Percentiles rank a stretch among this genome's conserved stretches.
Conservation (phyloP, 768 basidiomycete genomes). For the Podaxis sp. region DNA sequence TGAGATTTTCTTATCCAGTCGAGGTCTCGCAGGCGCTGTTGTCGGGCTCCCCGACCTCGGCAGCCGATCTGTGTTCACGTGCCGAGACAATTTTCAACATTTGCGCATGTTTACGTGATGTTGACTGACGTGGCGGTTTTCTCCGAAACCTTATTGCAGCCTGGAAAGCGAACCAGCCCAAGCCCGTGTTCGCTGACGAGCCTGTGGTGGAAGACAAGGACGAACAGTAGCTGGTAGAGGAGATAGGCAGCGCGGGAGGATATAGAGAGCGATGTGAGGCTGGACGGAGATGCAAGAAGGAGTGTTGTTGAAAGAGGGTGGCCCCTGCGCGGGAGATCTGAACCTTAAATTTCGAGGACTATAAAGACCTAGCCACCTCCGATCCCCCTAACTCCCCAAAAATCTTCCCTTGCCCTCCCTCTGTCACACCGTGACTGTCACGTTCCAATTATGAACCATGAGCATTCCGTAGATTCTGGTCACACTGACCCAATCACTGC, state of each 20-base stretch:
- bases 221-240: conserved; percentile 31
- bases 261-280: conserved; percentile 21
- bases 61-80: conserved; percentile 29
- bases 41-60: conserved; percentile 15
- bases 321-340: conserved; percentile 80
- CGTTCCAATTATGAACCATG: conserved; percentile 69
- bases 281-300: conserved; percentile 23
- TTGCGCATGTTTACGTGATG: conserved; percentile 47
- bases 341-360: conserved; percentile 80
- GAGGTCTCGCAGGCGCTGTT: background rate
- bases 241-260: conserved; percentile 18
- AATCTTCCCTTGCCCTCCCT: conserved; percentile 60
- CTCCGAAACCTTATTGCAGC: conserved; percentile 63
- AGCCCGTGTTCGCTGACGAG: conserved; percentile 76
- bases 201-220: conserved; percentile 60
- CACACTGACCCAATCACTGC: conserved; percentile 40
- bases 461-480: conserved; percentile 36
- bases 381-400: conserved; percentile 76
- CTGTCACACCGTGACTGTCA: conserved; percentile 76
- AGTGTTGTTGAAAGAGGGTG: conserved; percentile 44
- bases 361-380: conserved; percentile 76
- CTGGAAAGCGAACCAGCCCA: conserved; percentile 84
- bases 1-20: conserved; percentile 40
- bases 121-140: conserved; percentile 64
- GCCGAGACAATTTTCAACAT: conserved; percentile 31